phyloP scores from a whole-genome alignment of 140 eudicot genomes.

The Oenanthe javanica region DNA sequence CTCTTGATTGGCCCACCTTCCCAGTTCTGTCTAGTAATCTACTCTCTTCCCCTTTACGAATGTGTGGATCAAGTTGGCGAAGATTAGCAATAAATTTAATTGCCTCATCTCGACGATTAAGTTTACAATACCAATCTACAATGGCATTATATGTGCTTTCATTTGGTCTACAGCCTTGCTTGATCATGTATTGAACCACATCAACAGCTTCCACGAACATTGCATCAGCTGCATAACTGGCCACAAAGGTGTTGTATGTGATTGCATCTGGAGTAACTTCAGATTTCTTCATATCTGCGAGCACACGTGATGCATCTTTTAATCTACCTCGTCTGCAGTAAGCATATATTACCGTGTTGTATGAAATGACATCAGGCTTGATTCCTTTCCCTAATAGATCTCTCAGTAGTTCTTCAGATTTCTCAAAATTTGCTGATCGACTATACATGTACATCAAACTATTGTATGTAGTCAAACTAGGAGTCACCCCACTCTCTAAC shows the following conservation, averaged over 20 bases:
- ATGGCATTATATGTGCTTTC: conserved; percentile 60
- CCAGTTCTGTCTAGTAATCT: too few species aligned
- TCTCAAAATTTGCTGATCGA: conserved; percentile 57
- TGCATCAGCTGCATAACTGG: conserved; percentile 67
- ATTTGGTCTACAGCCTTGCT: conserved; percentile 62
- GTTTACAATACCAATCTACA: conserved; percentile 71
- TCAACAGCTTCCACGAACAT: conserved; percentile 80
- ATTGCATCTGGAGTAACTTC: conserved; percentile 63
- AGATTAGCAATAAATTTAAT: conserved; percentile 20
- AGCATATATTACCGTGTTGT: conserved; percentile 72
- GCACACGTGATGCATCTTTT: conserved; percentile 70
- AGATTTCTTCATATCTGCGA: conserved; percentile 45
- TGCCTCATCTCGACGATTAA: conserved; percentile 40
- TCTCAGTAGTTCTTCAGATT: conserved; percentile 64
- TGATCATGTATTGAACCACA: conserved; percentile 67
- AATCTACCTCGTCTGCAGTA: conserved; percentile 70
- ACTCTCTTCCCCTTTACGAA: conserved; percentile 50
- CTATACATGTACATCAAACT: conserved; percentile 81
- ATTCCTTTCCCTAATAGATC: conserved; percentile 52
- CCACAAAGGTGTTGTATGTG: conserved; percentile 76
- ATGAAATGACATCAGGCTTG: conserved; percentile 73
- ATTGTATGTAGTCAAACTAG: conserved; percentile 75
- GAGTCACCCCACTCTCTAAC: conserved; percentile 64
- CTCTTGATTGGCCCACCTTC: background rate
- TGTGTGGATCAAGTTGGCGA: conserved; percentile 22